phyloP scores from a whole-genome alignment of 805 yeast species.

The Saccharomycopsis fodiens region DNA sequence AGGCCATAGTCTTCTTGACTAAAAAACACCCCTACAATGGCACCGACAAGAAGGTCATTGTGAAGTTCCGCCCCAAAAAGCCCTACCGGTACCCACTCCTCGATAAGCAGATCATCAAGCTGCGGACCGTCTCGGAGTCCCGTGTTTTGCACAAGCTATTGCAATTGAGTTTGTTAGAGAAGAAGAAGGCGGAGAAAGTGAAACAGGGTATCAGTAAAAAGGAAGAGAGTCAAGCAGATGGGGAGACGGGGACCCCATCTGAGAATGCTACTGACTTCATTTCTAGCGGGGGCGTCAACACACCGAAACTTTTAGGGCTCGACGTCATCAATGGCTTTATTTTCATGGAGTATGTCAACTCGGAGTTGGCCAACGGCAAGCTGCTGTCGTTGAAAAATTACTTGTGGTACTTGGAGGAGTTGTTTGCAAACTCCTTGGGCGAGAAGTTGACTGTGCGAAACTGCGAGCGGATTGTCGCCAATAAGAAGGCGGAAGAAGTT shows the following conservation, averaged over 20 bases:
- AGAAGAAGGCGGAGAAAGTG: constrained; percentile 4
- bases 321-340: constrained; percentile 74
- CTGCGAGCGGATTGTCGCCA: constrained; percentile 16
- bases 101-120: constrained; percentile 68
- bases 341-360: constrained; percentile 82
- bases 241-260: not conserved
- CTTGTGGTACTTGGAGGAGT: constrained; percentile 53
- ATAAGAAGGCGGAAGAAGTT: constrained; percentile 10
- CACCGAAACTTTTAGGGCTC: constrained; percentile 68
- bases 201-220: too few species aligned
- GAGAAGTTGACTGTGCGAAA: constrained; percentile 17
- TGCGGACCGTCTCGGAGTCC: constrained; percentile 79
- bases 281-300: constrained; percentile 40
- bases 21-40: constrained; percentile 53
- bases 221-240: not conserved
- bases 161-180: constrained; percentile 30
- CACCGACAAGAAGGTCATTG: constrained; percentile 37
- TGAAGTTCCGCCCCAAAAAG: constrained; percentile 84
- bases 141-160: constrained; percentile 56
- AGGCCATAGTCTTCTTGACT: constrained; percentile 69
- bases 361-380: constrained; percentile 39
- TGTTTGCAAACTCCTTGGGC: constrained; percentile 25
- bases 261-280: not conserved
- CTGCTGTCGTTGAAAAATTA: constrained; percentile 58
- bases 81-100: constrained; percentile 83